phyloP scores from a whole-genome alignment of 495 filamentous ascomycete genomes.

The Staphylotrichum tortipilum region DNA sequence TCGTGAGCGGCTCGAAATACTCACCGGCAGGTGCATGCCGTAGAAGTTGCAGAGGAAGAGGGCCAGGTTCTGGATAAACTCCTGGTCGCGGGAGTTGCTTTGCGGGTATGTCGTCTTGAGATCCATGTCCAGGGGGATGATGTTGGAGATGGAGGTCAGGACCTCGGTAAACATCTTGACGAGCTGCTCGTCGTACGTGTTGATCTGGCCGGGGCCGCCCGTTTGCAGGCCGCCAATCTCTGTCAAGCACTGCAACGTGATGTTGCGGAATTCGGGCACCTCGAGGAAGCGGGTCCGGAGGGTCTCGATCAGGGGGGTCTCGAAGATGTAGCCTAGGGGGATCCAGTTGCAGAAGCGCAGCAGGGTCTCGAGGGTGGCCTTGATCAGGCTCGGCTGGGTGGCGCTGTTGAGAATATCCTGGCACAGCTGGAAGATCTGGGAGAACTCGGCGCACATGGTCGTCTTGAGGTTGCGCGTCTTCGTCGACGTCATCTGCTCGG shows the following conservation, averaged over 20 bases:
- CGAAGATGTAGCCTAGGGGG: slow-evolving; percentile 95
- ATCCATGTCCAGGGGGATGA: slow-evolving; percentile 82
- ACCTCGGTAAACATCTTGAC: slow-evolving; percentile 96
- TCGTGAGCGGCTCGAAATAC: too few relatives aligned
- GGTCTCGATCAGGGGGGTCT: slow-evolving; percentile 93
- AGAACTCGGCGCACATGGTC: slow-evolving; percentile 97
- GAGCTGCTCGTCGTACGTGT: slow-evolving; percentile 84
- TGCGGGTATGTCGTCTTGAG: slow-evolving; percentile 79
- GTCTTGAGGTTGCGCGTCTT: slow-evolving; percentile 95
- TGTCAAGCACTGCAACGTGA: slow-evolving; percentile 92
- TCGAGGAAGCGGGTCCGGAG: slow-evolving; percentile 83
- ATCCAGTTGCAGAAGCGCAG: slow-evolving; percentile 98
- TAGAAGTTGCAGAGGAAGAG: slow-evolving; percentile 96
- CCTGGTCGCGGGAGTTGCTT: slow-evolving; percentile 89
- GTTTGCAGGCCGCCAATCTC: slow-evolving; percentile 92
- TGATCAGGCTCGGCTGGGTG: slow-evolving; percentile 78
- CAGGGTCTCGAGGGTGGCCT: slow-evolving; percentile 87
- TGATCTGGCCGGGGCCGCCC: slow-evolving; percentile 49
- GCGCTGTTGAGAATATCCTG: slow-evolving; percentile 85
- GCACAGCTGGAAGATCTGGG: slow-evolving; percentile 93
- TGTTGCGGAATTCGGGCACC: slow-evolving; percentile 85
- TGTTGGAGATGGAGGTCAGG: slow-evolving; percentile 76
- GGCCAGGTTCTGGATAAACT: slow-evolving; percentile 94
- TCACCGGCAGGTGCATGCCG: slow-evolving; percentile 76
- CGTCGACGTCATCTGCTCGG: slow-evolving; percentile 93